Base-by-base conservation (phyloP, 2,329 filamentous ascomycete species). In the Claviceps paspali region DNA sequence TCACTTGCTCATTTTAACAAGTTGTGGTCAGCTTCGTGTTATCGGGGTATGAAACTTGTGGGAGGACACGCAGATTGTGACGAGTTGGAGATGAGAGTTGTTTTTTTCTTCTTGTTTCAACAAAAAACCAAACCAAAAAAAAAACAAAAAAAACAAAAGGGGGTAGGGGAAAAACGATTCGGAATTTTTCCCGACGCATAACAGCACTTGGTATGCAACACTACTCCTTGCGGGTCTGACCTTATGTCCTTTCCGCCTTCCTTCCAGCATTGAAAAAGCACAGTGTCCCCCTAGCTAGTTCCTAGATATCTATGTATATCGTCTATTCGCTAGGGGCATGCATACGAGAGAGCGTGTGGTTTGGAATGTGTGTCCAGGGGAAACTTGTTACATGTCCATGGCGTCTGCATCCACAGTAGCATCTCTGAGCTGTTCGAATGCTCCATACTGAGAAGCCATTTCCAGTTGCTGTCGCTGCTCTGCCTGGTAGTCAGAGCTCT, bases 361-460 rank as follows among this genome's bases (percentile, higher is more conserved):
- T 32, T 14, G 24, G 6, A 33, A 21, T 10, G 3, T n/a, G 11
- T 30, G 22, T 19, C 26, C 7, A 26, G 10, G 17, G 19, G 33
- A 28, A 15, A 27, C 11, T 17, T n/a, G n/a, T 24, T 59, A 63
- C 55, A 63, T 56, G 22, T 67, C 61, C 62, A 68, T 66, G 24
- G 64, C 60, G 40, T 70, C 69, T 42, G 62, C 59, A 40, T 68
- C 65, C 26, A 34, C 34, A 29, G 63, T 55, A 6, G 61, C 60
- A 12, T 46, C 49, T 10, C 56, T 51, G 28, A 52, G 54, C 42
- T 73, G 67, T 48, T 73, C 68, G 46, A 68, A 73, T 17, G 70
- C 66, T 0, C 77, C 78, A 46, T 82, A 82, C 52, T 78, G 74
- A 44, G 79, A 67, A 49, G 79, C 77, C 76, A 82, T 79, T 21